phyloP scores from a whole-genome alignment of 352 stramenopile species.

The Globisporangium uncinulatum region DNA sequence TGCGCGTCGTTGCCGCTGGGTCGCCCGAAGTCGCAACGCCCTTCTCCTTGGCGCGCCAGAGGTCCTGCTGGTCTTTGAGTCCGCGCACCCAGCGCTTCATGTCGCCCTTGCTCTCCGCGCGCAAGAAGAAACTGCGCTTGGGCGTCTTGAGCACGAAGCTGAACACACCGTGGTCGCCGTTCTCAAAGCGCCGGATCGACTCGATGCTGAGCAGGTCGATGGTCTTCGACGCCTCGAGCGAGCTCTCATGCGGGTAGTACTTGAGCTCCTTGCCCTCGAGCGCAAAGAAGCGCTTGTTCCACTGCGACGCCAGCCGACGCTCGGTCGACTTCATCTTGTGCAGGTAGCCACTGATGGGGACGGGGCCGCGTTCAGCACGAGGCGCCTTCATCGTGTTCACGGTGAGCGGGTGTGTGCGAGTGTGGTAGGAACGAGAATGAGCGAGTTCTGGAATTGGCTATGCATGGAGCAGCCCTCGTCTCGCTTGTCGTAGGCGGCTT shows the following conservation, averaged over 20 bases:
- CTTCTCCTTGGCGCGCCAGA: conserved; percentile 61
- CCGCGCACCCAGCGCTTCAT: conserved; percentile 86
- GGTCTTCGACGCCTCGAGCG: conserved; percentile 54
- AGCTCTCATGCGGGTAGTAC: conserved; percentile 69
- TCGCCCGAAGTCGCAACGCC: conserved; percentile 22
- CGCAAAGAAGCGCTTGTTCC: conserved; percentile 78
- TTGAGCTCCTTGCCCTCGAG: conserved; percentile 73
- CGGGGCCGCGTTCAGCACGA: conserved; percentile 37
- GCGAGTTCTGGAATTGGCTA: too few species aligned
- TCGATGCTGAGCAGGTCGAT: conserved; percentile 72
- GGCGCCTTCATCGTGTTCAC: conserved; percentile 39
- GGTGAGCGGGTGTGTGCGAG: too few species aligned
- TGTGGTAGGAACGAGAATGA: too few species aligned
- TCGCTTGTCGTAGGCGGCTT: not conserved
- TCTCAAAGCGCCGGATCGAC: conserved; percentile 77
- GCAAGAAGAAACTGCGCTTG: conserved; percentile 72
- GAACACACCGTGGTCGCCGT: conserved; percentile 74
- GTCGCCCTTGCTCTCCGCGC: conserved; percentile 76
- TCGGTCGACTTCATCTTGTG: conserved; percentile 82
- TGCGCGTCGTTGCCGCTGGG: conserved; percentile 17
- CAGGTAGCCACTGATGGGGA: conserved; percentile 77
- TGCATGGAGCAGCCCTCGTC: too few species aligned
- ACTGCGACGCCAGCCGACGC: conserved; percentile 66
- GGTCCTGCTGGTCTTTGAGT: conserved; percentile 74
- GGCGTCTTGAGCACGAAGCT: conserved; percentile 79